phyloP scores from a whole-genome alignment of 2,329 filamentous ascomycete species.

The Colletotrichum lini region DNA sequence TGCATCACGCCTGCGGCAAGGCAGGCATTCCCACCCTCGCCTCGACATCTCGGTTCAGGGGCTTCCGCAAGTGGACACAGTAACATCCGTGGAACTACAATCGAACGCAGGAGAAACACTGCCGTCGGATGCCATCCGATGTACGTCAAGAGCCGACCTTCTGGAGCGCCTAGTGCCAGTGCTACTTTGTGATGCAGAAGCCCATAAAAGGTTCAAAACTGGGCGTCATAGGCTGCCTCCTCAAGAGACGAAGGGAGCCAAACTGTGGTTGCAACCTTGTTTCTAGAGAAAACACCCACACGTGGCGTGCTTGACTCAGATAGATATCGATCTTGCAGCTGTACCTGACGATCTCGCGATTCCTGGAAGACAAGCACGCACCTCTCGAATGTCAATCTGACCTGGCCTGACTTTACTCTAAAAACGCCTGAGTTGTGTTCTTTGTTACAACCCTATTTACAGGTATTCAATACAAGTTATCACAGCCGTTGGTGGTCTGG shows the following conservation, averaged over 20 bases:
- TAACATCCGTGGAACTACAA: background rate
- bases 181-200: background rate
- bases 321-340: constrained; percentile 3
- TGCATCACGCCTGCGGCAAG: background rate
- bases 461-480: background rate
- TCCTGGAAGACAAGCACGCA: background rate
- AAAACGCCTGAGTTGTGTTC: no score
- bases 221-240: background rate
- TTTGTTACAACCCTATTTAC: rapidly evolving
- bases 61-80: background rate
- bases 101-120: background rate
- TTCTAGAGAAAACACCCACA: background rate
- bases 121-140: background rate
- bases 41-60: background rate
- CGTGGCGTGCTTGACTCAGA: background rate
- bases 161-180: background rate
- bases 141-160: background rate
- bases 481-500: background rate
- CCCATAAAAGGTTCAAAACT: background rate
- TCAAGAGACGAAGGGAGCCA: no score
- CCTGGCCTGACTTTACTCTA: background rate
- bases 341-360: constrained; percentile 16
- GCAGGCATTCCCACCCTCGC: no score
- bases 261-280: background rate
- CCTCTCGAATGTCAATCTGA: background rate